Conservation (phyloP, 805 yeast species). For the Novakomyces olei region DNA sequence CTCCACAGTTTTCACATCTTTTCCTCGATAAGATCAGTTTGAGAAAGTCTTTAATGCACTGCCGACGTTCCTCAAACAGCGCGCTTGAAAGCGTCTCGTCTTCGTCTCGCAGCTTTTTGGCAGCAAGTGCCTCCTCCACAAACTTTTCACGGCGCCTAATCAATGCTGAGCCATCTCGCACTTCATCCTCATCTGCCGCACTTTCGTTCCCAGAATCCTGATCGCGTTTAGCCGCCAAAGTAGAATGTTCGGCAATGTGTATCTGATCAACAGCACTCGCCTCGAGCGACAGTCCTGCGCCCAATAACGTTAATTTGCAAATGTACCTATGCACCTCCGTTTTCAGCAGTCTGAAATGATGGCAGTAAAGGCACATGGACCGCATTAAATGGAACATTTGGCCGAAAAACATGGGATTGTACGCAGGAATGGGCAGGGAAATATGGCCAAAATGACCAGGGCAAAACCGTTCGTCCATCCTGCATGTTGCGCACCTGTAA, state of each 20-base stretch:
- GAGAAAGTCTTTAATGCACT: constrained; percentile 44
- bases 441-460: constrained; percentile 98
- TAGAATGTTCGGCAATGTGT: constrained; percentile 16
- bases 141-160: constrained; percentile 40
- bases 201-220: constrained; percentile 29
- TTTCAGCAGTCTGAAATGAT: constrained; percentile 48
- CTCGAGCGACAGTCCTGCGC: constrained; percentile 72
- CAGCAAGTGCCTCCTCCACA: constrained; percentile 40
- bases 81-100: constrained; percentile 64
- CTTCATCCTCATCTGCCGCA: constrained; percentile 21
- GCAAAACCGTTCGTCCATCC: constrained; percentile 78
- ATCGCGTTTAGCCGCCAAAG: constrained; percentile 18
- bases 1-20: constrained; percentile 71
- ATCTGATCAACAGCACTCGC: constrained; percentile 50
- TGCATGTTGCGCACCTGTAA: constrained; percentile 68
- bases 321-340: constrained; percentile 52
- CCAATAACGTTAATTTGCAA: constrained; percentile 61
- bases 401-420: constrained; percentile 82
- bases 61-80: constrained; percentile 70
- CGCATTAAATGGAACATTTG: constrained; percentile 73
- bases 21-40: constrained; percentile 50
- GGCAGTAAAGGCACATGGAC: constrained; percentile 75
- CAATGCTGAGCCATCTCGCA: constrained; percentile 14
- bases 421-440: constrained; percentile 85
- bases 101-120: constrained; percentile 43